Evolutionary conservation across 768 basidiomycete genomes (phyloP).

Genomic region (Cubamyces sp.): DNA sequence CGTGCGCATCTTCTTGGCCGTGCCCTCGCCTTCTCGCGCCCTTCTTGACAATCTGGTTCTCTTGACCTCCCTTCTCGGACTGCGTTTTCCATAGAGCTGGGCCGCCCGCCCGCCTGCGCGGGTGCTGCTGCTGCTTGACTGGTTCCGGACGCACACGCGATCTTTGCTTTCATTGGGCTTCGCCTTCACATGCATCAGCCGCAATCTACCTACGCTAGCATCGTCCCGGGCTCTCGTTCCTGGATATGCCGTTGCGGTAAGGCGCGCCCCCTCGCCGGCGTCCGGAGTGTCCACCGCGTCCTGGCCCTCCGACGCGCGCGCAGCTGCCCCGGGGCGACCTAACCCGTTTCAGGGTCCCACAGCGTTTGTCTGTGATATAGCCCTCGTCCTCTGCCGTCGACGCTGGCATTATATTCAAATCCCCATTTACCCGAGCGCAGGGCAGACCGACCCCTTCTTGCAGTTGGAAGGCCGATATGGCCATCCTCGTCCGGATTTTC

Average conservation of each 20-base stretch:
- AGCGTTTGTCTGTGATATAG: constrained; percentile 15
- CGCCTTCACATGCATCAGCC: too few species aligned
- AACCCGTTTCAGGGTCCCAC: constrained; percentile 11
- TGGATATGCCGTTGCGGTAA: not conserved
- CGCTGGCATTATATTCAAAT: too few species aligned
- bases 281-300: not conserved
- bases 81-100: too few species aligned
- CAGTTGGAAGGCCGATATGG: not conserved
- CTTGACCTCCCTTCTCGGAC: not conserved
- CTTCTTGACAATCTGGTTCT: constrained; percentile 3
- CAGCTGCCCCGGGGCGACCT: not conserved
- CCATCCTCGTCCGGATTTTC: constrained; percentile 11
- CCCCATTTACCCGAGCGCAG: too few species aligned
- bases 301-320: not conserved
- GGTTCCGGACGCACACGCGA: too few species aligned
- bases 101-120: too few species aligned
- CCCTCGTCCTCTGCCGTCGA: not conserved
- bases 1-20: not conserved
- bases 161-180: too few species aligned
- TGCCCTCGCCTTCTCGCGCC: not conserved
- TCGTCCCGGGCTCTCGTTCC: not conserved
- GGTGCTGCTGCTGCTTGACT: too few species aligned
- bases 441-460: too few species aligned
- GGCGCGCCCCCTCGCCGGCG: not conserved
- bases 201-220: too few species aligned